A percentile compares a stretch with the other conserved stretches of the same genome.
Conservation (phyloP, 768 basidiomycete genomes). For the Russula dissimulans region DNA sequence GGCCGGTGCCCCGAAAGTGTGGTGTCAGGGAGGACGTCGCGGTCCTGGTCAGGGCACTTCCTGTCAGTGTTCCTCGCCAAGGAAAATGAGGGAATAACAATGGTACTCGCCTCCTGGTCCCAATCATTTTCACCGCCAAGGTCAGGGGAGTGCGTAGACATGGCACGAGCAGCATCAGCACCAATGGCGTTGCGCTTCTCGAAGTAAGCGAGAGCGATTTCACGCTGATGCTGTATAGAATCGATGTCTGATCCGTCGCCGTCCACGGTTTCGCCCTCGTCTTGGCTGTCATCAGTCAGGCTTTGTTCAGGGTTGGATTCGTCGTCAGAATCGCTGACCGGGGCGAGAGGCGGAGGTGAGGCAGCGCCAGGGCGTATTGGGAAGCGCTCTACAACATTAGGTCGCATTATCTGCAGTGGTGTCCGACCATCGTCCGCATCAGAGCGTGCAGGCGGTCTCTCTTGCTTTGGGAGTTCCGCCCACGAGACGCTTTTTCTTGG, state of each 20-base stretch:
- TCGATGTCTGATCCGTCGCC: conserved; percentile 45
- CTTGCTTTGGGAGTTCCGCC: conserved; percentile 33
- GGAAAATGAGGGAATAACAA: neutral
- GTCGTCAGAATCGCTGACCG: conserved; percentile 54
- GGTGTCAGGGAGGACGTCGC: conserved; percentile 39
- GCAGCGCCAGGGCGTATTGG: conserved; percentile 27
- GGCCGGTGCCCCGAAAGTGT: conserved; percentile 30
- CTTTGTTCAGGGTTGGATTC: conserved; percentile 36
- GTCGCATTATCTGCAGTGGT: conserved; percentile 43
- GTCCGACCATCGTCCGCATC: conserved; percentile 51
- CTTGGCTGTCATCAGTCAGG: conserved; percentile 17
- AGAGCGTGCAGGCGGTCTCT: conserved; percentile 18
- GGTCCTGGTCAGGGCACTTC: conserved; percentile 27
- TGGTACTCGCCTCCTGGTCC: conserved; percentile 35
- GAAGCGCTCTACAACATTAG: conserved; percentile 57
- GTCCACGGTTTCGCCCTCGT: conserved; percentile 23
- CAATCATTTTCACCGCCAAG: conserved; percentile 31
- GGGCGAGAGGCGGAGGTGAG: conserved; percentile 18
- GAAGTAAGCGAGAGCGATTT: conserved; percentile 65
- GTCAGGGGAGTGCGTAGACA: conserved; percentile 38
- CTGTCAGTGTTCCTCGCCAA: neutral
- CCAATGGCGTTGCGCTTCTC: conserved; percentile 50
- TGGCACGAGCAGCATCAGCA: conserved; percentile 40
- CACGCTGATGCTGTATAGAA: conserved; percentile 58
- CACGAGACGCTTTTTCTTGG: conserved; percentile 61